Evolutionary conservation across 441 rosid species (phyloP), one percentile per base, ranked within the genome.

Genomic region (Populus trichocarpa): DNA sequence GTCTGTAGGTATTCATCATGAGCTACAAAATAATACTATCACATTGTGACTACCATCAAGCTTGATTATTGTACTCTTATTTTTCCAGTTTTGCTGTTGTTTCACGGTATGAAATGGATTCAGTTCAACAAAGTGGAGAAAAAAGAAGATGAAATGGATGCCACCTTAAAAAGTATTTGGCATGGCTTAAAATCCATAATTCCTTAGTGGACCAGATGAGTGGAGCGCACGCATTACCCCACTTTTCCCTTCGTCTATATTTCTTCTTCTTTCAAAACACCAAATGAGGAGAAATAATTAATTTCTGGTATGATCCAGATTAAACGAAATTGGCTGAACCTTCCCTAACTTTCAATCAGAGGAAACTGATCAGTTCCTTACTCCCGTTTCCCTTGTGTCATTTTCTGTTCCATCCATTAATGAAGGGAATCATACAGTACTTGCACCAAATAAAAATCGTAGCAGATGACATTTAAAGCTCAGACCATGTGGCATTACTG

Each of bases 1-100:
- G 96, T 95, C 69, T 95, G 98, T 69, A 88, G 92, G 78, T 84
- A 80, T 63, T 85, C 83, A 22, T 50, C 74, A 2, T 71, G 85
- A 12, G 73, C 81, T 26, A 40, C 83, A 6, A 32, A 23, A 25
- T 8, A n/a, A n/a, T n/a, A n/a, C 25, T 22, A 3, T 3, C 65
- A n/a, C 25, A 59, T 8, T 59, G 8, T 59, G 64, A n/a, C 25
- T 1, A 1, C 25, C 25, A 14, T 18, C 28, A 71, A 71, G 16
- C 64, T n/a, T 59, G 1, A n/a, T 50, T 5, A 40, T 10, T 2
- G 46, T 9, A 9, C 11, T 46, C 20, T 4, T 46, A 14, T 46
- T 46, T 14, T 46, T 46, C 57, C 57, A 13, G 20, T 46, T 46
- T 46, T 46, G 13, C 2, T 10, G 50, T 10, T 40, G 46, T 3